Percentiles rank a stretch among this genome's conserved stretches.
Evolutionary conservation across 2,329 filamentous ascomycete species (phyloP).

Genomic region (Nemania sp.): DNA sequence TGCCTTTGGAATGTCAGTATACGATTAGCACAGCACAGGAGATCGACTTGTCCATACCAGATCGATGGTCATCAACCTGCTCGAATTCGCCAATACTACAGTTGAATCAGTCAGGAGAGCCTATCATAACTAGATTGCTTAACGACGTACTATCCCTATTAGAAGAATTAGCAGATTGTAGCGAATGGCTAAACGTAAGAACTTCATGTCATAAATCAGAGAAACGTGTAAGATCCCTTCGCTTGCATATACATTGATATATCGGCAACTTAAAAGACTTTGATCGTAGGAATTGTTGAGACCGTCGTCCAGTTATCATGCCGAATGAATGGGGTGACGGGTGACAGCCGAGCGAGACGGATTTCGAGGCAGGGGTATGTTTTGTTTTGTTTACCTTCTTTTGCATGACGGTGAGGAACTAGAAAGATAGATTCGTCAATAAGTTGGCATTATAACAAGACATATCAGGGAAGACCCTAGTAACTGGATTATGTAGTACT

Average conservation of each 20-base stretch:
- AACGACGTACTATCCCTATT: slow-evolving; percentile 21
- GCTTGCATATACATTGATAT: slow-evolving; percentile 71
- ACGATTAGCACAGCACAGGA: neutral
- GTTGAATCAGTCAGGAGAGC: neutral
- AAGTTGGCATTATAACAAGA: neutral
- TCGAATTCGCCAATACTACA: slow-evolving; percentile 91
- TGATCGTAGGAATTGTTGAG: slow-evolving; percentile 76
- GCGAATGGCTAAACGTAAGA: slow-evolving; percentile 90
- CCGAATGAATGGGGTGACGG: slow-evolving; percentile 65
- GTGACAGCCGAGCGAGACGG: slow-evolving; percentile 16
- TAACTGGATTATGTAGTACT: neutral
- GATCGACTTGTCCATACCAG: slow-evolving; percentile 49
- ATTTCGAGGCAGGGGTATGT: slow-evolving; percentile 8
- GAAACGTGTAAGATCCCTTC: slow-evolving; percentile 96
- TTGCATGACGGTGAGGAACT: slow-evolving; percentile 98
- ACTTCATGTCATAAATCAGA: slow-evolving; percentile 74
- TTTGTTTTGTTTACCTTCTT: slow-evolving; percentile 89
- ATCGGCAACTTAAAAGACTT: slow-evolving; percentile 99
- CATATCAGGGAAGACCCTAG: too few relatives aligned
- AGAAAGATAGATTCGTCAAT: neutral
- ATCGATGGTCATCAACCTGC: slow-evolving; percentile 99
- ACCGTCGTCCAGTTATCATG: slow-evolving; percentile 99
- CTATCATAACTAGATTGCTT: slow-evolving; percentile 46
- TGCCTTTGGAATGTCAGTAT: slow-evolving; percentile 52
- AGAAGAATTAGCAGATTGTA: slow-evolving; percentile 68